Evolutionary conservation across 805 yeast species (phyloP).

Genomic region (Lachancea meyersii): DNA sequence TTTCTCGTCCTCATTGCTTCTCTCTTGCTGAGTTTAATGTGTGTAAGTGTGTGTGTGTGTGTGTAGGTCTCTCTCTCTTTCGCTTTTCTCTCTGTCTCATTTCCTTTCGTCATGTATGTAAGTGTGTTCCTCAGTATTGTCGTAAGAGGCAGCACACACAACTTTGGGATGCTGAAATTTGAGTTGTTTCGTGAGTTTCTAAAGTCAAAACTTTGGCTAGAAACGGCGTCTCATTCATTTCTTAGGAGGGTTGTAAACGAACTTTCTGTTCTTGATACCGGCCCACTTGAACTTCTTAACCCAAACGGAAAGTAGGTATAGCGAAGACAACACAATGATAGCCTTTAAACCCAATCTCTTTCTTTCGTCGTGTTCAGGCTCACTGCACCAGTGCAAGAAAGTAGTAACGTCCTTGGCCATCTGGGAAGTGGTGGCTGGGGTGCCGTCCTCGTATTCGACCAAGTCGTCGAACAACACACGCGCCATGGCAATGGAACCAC

Average conservation of each 20-base stretch:
- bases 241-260: constrained; percentile 88
- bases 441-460: constrained; percentile 98
- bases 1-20: not conserved
- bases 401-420: constrained; percentile 98
- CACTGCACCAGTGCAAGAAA: constrained; percentile 96
- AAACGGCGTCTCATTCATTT: constrained; percentile 35
- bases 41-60: too few species aligned
- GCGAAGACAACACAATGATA: constrained; percentile 64
- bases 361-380: constrained; percentile 98
- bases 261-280: constrained; percentile 89
- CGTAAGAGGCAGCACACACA: constrained; percentile 7
- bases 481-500: constrained; percentile 99
- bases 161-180: not conserved
- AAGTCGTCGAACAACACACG: constrained; percentile 95
- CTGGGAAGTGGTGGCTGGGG: constrained; percentile 96
- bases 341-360: constrained; percentile 96
- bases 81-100: constrained; percentile 5
- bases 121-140: constrained; percentile 2
- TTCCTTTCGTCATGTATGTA: constrained; percentile 2
- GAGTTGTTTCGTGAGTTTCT: not conserved
- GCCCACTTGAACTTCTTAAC: constrained; percentile 98
- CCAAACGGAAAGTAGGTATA: constrained; percentile 80
- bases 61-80: not conserved
- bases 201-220: not conserved
- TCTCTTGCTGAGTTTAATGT: too few species aligned